phyloP scores from a whole-genome alignment of 805 yeast genomes.

The Candida railenensis region DNA sequence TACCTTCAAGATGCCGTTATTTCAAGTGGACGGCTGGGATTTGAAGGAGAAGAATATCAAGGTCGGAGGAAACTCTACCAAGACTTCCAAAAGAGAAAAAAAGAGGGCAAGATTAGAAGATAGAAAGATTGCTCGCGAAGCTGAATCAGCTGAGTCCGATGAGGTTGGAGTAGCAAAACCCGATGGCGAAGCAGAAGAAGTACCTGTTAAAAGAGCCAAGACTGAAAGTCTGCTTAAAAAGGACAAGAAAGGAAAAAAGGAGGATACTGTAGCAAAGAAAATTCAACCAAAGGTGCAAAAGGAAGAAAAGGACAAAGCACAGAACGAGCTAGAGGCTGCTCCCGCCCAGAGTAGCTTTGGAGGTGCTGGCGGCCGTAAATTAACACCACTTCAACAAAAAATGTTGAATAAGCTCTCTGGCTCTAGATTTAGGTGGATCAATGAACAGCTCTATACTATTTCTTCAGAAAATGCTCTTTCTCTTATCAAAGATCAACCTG shows the following conservation, averaged over 20 bases:
- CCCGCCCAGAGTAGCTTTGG: not conserved
- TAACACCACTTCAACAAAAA: slow-evolving; percentile 89
- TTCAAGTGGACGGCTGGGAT: slow-evolving; percentile 83
- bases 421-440: slow-evolving; percentile 96
- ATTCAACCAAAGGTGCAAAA: slow-evolving; percentile 6
- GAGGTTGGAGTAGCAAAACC: slow-evolving; percentile 1
- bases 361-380: slow-evolving; percentile 23
- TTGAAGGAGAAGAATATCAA: slow-evolving; percentile 54
- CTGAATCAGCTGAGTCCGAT: slow-evolving; percentile 4
- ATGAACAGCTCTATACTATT: slow-evolving; percentile 92
- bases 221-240: not conserved
- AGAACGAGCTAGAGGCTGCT: not conserved
- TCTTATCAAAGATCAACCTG: slow-evolving; percentile 77
- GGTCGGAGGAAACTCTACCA: slow-evolving; percentile 33
- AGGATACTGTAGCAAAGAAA: slow-evolving; percentile 7
- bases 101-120: slow-evolving; percentile 17
- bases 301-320: slow-evolving; percentile 4
- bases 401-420: slow-evolving; percentile 96
- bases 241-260: slow-evolving; percentile 4
- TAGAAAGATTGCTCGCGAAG: slow-evolving; percentile 12
- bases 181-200: slow-evolving; percentile 8
- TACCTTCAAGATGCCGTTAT: slow-evolving; percentile 54
- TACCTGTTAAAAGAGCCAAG: not conserved
- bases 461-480: slow-evolving; percentile 73
- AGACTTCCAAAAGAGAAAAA: slow-evolving; percentile 25